Evolutionary conservation across 495 filamentous ascomycete species (phyloP).

Genomic region (Tuber aestivum): DNA sequence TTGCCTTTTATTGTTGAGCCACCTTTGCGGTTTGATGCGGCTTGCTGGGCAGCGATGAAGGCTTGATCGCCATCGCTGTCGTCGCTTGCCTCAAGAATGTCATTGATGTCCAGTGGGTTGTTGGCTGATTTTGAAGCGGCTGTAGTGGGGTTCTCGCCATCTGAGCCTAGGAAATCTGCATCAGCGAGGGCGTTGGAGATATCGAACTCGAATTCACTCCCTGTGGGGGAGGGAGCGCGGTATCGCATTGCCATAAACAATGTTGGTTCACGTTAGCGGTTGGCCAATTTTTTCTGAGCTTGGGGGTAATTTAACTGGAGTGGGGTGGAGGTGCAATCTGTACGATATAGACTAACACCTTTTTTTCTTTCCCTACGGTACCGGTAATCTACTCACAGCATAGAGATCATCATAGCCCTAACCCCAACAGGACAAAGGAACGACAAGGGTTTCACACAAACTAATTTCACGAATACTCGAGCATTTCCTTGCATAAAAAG

Average conservation of each 20-base stretch:
- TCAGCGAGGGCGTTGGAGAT: slow-evolving; percentile 75
- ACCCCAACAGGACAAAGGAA: neutral
- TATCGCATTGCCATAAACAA: slow-evolving; percentile 25
- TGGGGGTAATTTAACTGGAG: neutral
- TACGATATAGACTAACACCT: neutral
- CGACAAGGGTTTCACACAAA: neutral
- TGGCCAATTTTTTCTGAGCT: neutral
- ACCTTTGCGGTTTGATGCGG: slow-evolving; percentile 74
- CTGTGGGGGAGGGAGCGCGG: slow-evolving; percentile 69
- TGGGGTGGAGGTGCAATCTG: neutral
- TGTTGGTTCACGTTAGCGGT: neutral
- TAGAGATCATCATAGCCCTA: neutral
- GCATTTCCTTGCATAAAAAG: neutral
- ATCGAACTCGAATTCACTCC: slow-evolving; percentile 87
- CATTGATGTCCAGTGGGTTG: slow-evolving; percentile 13
- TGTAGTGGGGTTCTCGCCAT: slow-evolving; percentile 18
- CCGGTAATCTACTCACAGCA: neutral
- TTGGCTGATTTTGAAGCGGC: neutral
- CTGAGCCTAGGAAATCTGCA: slow-evolving; percentile 49
- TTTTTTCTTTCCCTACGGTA: neutral
- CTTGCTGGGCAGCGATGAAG: slow-evolving; percentile 80
- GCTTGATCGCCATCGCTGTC: slow-evolving; percentile 69
- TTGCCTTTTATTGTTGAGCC: slow-evolving; percentile 71
- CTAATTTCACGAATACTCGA: neutral
- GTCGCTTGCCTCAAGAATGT: slow-evolving; percentile 44